These are phyloP conservation scores for Sporisorium scitamineum DNA, from an alignment of 1,284 basidiomycete genomes.

Conservation along the genomic window DNA sequence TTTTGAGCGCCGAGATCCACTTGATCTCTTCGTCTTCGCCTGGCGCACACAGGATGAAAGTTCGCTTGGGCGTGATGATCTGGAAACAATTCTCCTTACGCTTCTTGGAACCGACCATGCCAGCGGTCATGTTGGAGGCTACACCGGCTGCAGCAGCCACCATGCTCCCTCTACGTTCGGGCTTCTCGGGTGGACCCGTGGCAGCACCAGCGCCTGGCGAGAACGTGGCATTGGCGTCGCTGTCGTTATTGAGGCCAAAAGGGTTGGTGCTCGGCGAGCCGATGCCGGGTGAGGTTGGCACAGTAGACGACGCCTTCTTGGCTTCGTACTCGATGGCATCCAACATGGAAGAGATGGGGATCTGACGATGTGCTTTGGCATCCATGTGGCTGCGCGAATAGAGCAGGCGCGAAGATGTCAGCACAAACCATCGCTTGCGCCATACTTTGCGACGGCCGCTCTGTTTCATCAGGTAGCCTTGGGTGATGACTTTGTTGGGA, in stretches of 20 bases:
- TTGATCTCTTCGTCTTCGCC: conserved; percentile 98
- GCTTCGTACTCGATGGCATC: conserved; percentile 87
- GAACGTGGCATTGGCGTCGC: conserved; percentile 15
- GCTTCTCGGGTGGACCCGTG: conserved; percentile 19
- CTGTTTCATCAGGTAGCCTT: conserved; percentile 97
- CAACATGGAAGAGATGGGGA: conserved; percentile 85
- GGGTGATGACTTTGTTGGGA: conserved; percentile 64
- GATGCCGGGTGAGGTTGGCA: conserved; percentile 51
- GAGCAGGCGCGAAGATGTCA: conserved; percentile 67
- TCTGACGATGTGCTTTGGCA: conserved; percentile 84
- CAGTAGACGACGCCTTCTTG: conserved; percentile 52
- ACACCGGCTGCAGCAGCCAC: conserved; percentile 49
- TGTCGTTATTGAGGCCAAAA: conserved; percentile 26
- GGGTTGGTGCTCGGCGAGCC: conserved; percentile 41
- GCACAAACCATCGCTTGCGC: conserved; percentile 79
- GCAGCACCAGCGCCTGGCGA: conserved; percentile 14
- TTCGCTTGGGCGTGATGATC: conserved; percentile 93
- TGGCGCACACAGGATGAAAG: conserved; percentile 89
- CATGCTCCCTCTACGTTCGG: conserved; percentile 43
- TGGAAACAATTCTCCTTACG: conserved; percentile 81
- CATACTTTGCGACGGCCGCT: conserved; percentile 91
- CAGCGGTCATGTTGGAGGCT: conserved; percentile 46
- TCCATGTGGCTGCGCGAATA: conserved; percentile 73
- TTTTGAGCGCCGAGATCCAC: conserved; percentile 94
- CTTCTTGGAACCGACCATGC: conserved; percentile 51